Evolutionary conservation across 257 asterid species (phyloP).

Genomic region (Cynanchum wilfordii): DNA sequence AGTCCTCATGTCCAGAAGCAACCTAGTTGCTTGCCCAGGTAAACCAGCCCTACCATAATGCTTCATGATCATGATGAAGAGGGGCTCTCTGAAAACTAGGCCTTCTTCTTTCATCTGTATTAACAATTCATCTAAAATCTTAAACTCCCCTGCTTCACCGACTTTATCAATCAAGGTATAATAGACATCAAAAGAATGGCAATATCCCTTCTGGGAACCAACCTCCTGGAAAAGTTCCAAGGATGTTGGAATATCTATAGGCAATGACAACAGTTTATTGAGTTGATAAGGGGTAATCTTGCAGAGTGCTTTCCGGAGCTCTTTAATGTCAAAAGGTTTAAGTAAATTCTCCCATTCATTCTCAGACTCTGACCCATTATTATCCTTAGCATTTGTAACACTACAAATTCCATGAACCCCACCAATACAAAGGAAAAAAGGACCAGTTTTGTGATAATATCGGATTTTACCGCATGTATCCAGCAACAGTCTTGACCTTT

Average conservation of each 20-base stretch:
- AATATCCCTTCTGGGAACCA: conserved; percentile 57
- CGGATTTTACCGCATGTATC: conserved; percentile 23
- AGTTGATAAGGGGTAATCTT: conserved; percentile 74
- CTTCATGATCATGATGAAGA: conserved; percentile 75
- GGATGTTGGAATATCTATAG: conserved; percentile 60
- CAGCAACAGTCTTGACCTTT: conserved; percentile 20
- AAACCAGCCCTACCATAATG: conserved; percentile 79
- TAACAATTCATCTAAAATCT: conserved; percentile 53
- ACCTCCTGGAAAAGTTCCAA: conserved; percentile 69
- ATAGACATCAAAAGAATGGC: conserved; percentile 66
- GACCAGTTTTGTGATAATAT: neutral
- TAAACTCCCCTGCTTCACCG: conserved; percentile 55
- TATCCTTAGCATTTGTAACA: conserved; percentile 15
- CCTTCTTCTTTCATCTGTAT: conserved; percentile 85
- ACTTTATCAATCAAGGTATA: conserved; percentile 66
- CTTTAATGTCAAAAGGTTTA: conserved; percentile 76
- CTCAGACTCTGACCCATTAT: conserved; percentile 43
- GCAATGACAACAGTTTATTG: conserved; percentile 61
- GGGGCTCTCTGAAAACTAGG: conserved; percentile 54
- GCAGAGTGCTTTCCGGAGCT: conserved; percentile 59
- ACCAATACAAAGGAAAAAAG: conserved; percentile 20
- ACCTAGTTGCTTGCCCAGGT: conserved; percentile 87
- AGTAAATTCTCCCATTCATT: conserved; percentile 88
- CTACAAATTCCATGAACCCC: conserved; percentile 29
- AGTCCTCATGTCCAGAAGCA: conserved; percentile 75